Evolutionary conservation across 352 stramenopile genomes (phyloP), one percentile per base, ranked within the genome.

Genomic region (Pythium myriotylum): DNA sequence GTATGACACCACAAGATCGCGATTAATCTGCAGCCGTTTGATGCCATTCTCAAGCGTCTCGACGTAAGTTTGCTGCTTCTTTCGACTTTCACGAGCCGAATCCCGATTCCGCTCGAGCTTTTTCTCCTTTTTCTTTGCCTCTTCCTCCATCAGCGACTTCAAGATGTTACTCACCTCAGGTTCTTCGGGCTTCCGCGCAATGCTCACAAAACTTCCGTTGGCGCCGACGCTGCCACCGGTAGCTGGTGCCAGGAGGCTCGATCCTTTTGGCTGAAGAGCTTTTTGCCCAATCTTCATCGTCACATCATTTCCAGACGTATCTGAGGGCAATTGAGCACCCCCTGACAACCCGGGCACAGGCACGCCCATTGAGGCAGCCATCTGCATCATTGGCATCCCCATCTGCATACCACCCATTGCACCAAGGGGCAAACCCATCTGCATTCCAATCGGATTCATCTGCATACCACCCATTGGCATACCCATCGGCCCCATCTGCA

Each of bases 111-210:
- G 84, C 51, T 95, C 86, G 5, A 95, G 84, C 41, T 95, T 95
- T 59, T 94, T 93, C 59, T 92, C 84, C 53, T 93, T 93, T 59
- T 95, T 95, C 69, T 93, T 91, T 27, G 86, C 84, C 59, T 95
- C 84, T 65, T 95, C 86, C 12, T 92, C 73, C 80, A 95, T 91
- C 1, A 95, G 76, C 39, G 81, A 89, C 60, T 93, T 88, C n/a
- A 95, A 69, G 56, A 95, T 94, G 49, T 76, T 91, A 67, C 84
- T 94, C 52, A 94, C 81, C 43, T 89, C 79, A 0, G 84, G 83
- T 50, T 92, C 79, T 29, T 92, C 84, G 0, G 86, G 86, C 54
- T 94, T 93, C 22, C 83, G 74, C 4, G 86, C 86, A 40, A 95
- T 92, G 54, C 53, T 91, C 16, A 95, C 84, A 50, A 93, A 92